phyloP scores from a whole-genome alignment of 2,329 filamentous ascomycete species.

The Colletotrichum chlorophyti region DNA sequence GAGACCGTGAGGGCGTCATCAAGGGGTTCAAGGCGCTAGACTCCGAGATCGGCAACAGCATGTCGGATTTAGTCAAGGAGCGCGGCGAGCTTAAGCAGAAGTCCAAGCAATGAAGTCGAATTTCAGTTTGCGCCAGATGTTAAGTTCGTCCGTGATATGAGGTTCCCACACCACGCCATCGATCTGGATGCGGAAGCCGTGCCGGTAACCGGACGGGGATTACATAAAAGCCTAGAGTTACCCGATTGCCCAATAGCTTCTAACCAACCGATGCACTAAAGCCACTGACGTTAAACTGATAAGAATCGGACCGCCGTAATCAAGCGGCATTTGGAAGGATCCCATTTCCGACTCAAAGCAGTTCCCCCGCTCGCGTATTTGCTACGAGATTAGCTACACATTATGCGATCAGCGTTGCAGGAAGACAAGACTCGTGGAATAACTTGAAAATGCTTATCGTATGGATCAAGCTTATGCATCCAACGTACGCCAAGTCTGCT shows the following conservation, averaged over 20 bases:
- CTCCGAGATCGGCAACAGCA: slow-evolving; percentile 37
- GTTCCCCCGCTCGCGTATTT: not conserved
- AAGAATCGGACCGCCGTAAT: too few relatives aligned
- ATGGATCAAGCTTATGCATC: slow-evolving; percentile 13
- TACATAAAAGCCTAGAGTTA: too few relatives aligned
- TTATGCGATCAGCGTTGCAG: not conserved
- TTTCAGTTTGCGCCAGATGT: too few relatives aligned
- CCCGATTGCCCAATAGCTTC: not conserved
- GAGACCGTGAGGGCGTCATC: slow-evolving; percentile 63
- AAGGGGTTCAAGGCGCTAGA: slow-evolving; percentile 56
- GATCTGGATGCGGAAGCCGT: too few relatives aligned
- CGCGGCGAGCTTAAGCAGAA: slow-evolving; percentile 37
- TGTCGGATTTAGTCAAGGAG: slow-evolving; percentile 41
- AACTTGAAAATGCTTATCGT: not conserved
- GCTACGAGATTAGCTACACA: not conserved
- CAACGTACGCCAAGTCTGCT: not conserved
- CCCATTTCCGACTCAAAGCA: too few relatives aligned
- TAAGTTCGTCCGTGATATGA: too few relatives aligned
- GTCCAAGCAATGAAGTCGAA: not conserved
- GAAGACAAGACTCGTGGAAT: not conserved
- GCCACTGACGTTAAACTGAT: too few relatives aligned
- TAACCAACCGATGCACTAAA: not conserved
- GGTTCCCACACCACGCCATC: too few relatives aligned
- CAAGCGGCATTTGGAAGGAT: too few relatives aligned
- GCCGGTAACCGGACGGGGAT: too few relatives aligned